Percentiles rank a stretch among this genome's conserved stretches.
These are phyloP conservation scores for Rhodotorula sp. DNA, from an alignment of 1,284 basidiomycete genomes.

Conservation along the genomic window DNA sequence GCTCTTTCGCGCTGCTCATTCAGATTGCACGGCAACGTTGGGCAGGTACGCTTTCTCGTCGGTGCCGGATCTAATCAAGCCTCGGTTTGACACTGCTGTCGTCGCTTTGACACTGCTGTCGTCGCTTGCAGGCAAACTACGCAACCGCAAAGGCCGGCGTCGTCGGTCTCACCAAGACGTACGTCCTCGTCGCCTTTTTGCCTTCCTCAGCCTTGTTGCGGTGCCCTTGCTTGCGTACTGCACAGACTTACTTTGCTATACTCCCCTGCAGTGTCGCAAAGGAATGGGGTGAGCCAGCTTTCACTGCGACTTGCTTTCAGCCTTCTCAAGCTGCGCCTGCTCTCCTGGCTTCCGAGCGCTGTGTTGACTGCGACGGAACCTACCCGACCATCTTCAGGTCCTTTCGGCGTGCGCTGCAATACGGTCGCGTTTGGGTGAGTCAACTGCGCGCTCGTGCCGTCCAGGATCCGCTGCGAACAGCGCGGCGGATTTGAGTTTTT, in stretches of 20 bases:
- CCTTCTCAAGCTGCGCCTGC: background rate
- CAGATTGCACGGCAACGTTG: conserved; percentile 79
- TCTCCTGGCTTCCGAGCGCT: background rate
- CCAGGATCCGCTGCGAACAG: too few species aligned
- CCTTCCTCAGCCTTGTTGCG: background rate
- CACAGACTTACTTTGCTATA: too few species aligned
- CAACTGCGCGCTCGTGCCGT: background rate
- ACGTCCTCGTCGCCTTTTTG: background rate
- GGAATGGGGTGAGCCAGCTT: conserved; percentile 67
- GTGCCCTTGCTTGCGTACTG: background rate
- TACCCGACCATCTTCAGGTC: background rate
- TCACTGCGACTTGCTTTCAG: background rate
- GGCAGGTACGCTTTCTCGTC: conserved; percentile 51
- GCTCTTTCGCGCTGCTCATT: conserved; percentile 57
- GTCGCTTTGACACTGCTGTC: background rate
- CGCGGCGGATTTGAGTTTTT: too few species aligned
- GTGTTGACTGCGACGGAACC: background rate
- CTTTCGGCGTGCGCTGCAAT: conserved; percentile 76
- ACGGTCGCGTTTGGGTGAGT: conserved; percentile 75
- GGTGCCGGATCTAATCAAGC: too few species aligned
- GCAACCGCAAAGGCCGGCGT: conserved; percentile 66
- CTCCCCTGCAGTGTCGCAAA: conserved; percentile 59
- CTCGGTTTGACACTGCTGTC: background rate
- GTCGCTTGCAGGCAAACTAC: conserved; percentile 62
- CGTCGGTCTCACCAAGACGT: conserved; percentile 62